Conservation (phyloP, 768 basidiomycete species). For the Agrocybe praecox region DNA sequence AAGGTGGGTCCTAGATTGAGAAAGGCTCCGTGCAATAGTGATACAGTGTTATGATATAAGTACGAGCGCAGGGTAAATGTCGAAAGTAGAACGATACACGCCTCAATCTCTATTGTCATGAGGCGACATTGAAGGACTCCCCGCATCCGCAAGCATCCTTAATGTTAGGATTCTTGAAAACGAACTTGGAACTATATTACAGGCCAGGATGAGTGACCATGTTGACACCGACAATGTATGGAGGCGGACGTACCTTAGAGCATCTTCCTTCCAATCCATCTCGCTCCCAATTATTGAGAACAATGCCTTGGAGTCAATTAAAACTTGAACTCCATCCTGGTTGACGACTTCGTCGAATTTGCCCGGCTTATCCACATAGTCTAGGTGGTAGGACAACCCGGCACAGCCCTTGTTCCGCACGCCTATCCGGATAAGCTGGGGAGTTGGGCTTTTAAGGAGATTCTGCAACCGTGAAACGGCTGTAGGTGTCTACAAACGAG, state of each 20-base stretch:
- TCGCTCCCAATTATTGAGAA: slow-evolving; percentile 98
- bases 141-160: slow-evolving; percentile 95
- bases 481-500: slow-evolving; percentile 62
- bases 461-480: slow-evolving; percentile 74
- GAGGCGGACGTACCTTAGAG: slow-evolving; percentile 66
- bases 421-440: slow-evolving; percentile 92
- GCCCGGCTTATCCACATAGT: slow-evolving; percentile 88
- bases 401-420: slow-evolving; percentile 99
- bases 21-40: slow-evolving; percentile 22
- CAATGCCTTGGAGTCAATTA: slow-evolving; percentile 95
- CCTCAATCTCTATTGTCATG: slow-evolving; percentile 26
- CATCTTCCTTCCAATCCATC: slow-evolving; percentile 98
- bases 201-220: slow-evolving; percentile 3
- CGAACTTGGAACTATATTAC: slow-evolving; percentile 68
- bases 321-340: slow-evolving; percentile 91
- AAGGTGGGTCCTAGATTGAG: slow-evolving; percentile 10
- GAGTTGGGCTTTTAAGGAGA: slow-evolving; percentile 82
- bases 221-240: neutral
- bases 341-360: slow-evolving; percentile 97
- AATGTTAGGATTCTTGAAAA: slow-evolving; percentile 91
- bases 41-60: slow-evolving; percentile 24
- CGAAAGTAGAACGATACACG: slow-evolving; percentile 8
- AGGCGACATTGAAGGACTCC: slow-evolving; percentile 80
- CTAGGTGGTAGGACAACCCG: slow-evolving; percentile 83
- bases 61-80: slow-evolving; percentile 16